These are phyloP conservation scores for Pseudognaphalium luteoalbum DNA, from an alignment of 129 eudicot genomes.

Conservation along the genomic window DNA sequence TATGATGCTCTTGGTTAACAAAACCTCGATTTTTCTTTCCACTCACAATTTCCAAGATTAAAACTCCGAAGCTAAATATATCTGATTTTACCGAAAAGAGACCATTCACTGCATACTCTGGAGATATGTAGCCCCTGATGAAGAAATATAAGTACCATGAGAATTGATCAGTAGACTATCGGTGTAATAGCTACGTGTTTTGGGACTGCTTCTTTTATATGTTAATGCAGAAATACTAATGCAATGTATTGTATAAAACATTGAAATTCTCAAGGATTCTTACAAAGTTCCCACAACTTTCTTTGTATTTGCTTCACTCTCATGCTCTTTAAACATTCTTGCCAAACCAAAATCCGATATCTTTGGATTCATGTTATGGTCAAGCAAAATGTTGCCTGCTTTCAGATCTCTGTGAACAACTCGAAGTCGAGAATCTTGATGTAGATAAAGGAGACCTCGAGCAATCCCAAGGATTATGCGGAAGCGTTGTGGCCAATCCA, in stretches of 20 bases:
- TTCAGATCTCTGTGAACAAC: neutral
- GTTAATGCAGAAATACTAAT: too few relatives aligned
- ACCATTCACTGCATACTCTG: neutral
- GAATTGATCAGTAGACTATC: neutral
- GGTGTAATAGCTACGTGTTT: neutral
- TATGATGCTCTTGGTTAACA: slow-evolving; percentile 3
- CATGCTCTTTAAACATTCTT: slow-evolving; percentile 21
- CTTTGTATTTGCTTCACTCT: neutral
- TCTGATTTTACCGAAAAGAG: slow-evolving; percentile 10
- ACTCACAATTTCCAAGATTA: neutral
- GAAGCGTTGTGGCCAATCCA: neutral
- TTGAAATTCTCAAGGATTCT: neutral
- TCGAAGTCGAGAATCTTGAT: neutral
- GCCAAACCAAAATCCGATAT: slow-evolving; percentile 56
- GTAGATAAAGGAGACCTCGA: slow-evolving; percentile 15
- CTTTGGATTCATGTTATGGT: slow-evolving; percentile 42
- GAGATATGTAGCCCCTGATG: neutral
- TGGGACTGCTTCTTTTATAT: neutral
- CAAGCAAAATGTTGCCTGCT: slow-evolving; percentile 22
- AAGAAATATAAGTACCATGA: too few relatives aligned
- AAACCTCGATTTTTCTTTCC: slow-evolving; percentile 22
- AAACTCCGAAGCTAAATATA: slow-evolving; percentile 21
- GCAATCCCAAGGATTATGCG: neutral
- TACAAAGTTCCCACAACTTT: slow-evolving; percentile 50
- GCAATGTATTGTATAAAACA: neutral